These are phyloP conservation scores for Talaromyces atroroseus DNA, from an alignment of 2,329 filamentous ascomycete genomes.

Conservation along the genomic window DNA sequence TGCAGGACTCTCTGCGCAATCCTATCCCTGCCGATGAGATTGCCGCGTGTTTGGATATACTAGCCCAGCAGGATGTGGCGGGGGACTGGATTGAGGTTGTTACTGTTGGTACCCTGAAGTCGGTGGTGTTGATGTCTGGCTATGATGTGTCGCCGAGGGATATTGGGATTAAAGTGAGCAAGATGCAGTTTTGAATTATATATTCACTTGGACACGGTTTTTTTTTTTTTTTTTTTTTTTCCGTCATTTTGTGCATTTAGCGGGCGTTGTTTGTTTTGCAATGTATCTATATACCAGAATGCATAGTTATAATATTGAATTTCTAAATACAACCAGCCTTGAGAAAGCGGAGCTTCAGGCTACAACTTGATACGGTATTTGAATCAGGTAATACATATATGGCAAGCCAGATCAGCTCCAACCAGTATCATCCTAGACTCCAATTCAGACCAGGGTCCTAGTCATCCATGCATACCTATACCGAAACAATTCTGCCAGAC, in stretches of 20 bases:
- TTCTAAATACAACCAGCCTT: too few relatives aligned
- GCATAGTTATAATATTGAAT: too few relatives aligned
- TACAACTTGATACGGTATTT: too few relatives aligned
- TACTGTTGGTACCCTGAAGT: constrained; percentile 40
- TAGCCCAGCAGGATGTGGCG: constrained; percentile 44
- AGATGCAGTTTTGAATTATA: constrained; percentile 12
- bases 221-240: not conserved
- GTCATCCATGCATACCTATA: too few relatives aligned
- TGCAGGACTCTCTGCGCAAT: constrained; percentile 59
- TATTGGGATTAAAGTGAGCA: constrained; percentile 27
- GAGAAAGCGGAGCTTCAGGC: too few relatives aligned
- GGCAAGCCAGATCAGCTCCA: too few relatives aligned
- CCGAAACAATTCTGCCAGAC: too few relatives aligned
- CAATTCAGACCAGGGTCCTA: too few relatives aligned
- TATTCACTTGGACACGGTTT: not conserved
- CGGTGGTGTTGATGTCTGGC: constrained; percentile 42
- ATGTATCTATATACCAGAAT: not conserved
- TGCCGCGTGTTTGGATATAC: constrained; percentile 42
- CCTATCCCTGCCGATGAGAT: constrained; percentile 47
- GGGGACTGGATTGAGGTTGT: constrained; percentile 47
- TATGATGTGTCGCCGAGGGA: constrained; percentile 33
- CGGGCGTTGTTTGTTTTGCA: not conserved
- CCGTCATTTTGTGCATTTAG: not conserved
- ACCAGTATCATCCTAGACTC: too few relatives aligned
- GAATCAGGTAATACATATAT: too few relatives aligned